Evolutionary conservation across 805 yeast genomes (phyloP).

Genomic region (Candida xiaguanensis): DNA sequence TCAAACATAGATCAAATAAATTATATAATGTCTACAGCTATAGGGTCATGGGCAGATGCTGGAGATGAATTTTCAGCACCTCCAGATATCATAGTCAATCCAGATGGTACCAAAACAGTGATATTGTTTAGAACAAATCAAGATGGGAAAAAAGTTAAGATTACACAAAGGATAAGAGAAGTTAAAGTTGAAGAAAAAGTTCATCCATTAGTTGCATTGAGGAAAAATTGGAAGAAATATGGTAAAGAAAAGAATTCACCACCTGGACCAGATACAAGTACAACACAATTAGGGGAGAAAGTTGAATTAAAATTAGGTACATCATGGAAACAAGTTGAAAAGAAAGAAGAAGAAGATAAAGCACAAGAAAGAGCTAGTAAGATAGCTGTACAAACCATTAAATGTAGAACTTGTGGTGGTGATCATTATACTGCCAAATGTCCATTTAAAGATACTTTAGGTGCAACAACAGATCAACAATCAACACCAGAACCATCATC

Average conservation of each 20-base stretch:
- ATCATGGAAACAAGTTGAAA: slow-evolving; percentile 73
- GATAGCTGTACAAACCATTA: slow-evolving; percentile 42
- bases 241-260: slow-evolving; percentile 73
- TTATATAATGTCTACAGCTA: slow-evolving; percentile 37
- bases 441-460: slow-evolving; percentile 88
- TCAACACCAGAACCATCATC: slow-evolving; percentile 28
- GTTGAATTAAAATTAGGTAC: slow-evolving; percentile 72
- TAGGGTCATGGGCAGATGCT: slow-evolving; percentile 67
- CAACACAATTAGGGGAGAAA: slow-evolving; percentile 86
- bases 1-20: too few species aligned
- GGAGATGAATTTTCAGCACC: slow-evolving; percentile 73
- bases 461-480: slow-evolving; percentile 35
- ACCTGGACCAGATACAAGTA: slow-evolving; percentile 83
- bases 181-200: slow-evolving; percentile 76
- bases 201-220: slow-evolving; percentile 79
- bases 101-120: slow-evolving; percentile 88
- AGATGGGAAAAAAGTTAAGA: slow-evolving; percentile 79
- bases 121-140: slow-evolving; percentile 70
- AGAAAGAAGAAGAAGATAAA: slow-evolving; percentile 61
- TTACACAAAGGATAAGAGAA: slow-evolving; percentile 81
- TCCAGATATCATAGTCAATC: slow-evolving; percentile 70
- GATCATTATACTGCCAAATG: slow-evolving; percentile 91
- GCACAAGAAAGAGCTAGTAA: slow-evolving; percentile 41
- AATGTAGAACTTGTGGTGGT: slow-evolving; percentile 92
- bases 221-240: slow-evolving; percentile 84